phyloP scores from a whole-genome alignment of 768 basidiomycete genomes.

The Boletus pseudo-olivaceus region DNA sequence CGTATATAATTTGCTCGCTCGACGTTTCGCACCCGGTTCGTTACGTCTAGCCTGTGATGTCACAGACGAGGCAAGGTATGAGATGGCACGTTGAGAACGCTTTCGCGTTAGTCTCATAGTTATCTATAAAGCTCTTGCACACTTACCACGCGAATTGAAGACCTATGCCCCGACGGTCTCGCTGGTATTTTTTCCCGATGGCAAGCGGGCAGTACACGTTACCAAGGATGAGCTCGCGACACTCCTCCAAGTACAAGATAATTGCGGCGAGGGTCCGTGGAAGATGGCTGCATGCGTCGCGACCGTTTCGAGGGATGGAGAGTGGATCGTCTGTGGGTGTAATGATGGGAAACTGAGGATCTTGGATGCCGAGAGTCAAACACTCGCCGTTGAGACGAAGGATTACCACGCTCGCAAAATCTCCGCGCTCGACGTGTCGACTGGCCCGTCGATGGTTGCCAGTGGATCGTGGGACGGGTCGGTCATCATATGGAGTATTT shows the following conservation, averaged over 20 bases:
- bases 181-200: constrained; percentile 3
- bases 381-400: no score
- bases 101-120: background rate
- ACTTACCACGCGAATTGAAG: background rate
- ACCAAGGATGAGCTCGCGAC: background rate
- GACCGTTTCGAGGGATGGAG: constrained; percentile 1
- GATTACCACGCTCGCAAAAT: no score
- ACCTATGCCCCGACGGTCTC: background rate
- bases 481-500: no score
- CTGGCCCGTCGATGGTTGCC: no score
- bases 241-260: background rate
- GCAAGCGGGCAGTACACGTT: constrained; percentile 1
- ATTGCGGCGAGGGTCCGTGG: background rate
- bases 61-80: constrained; percentile 2
- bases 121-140: background rate
- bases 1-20: no score
- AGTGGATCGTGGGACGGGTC: no score
- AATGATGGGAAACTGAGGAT: background rate
- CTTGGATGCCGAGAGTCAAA: background rate
- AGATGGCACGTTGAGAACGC: background rate
- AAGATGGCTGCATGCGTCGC: background rate
- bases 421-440: no score
- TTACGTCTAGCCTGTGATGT: background rate
- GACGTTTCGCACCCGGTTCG: background rate
- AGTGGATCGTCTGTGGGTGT: constrained; percentile 2